These are phyloP conservation scores for Arabidopsis lyrata DNA, from an alignment of 441 rosid species.

Conservation along the genomic window DNA sequence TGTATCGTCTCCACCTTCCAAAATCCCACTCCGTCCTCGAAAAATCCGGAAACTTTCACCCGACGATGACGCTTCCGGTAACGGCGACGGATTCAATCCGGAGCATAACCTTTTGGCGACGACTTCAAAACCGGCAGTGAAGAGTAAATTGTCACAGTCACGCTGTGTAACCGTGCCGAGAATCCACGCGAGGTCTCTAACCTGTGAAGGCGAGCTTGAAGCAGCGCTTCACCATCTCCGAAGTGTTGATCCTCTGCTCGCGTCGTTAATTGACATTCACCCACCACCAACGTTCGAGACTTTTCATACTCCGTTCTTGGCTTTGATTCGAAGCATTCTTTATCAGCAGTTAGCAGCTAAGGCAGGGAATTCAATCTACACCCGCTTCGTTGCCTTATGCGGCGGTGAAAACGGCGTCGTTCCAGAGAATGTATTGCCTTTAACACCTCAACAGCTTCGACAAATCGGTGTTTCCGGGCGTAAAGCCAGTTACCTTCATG, in stretches of 20 bases:
- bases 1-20: constrained; percentile 64
- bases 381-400: constrained; percentile 80
- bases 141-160: constrained; percentile 46
- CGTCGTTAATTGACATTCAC: constrained; percentile 67
- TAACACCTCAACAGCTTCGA: constrained; percentile 77
- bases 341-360: constrained; percentile 91
- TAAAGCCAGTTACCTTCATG: constrained; percentile 92
- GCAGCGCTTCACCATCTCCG: constrained; percentile 80
- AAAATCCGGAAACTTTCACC: constrained; percentile 82
- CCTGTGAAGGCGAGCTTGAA: constrained; percentile 86
- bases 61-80: constrained; percentile 35
- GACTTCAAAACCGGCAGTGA: constrained; percentile 24
- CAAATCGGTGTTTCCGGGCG: constrained; percentile 94
- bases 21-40: constrained; percentile 92
- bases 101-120: constrained; percentile 35
- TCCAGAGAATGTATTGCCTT: constrained; percentile 73
- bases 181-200: constrained; percentile 68
- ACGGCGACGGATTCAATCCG: constrained; percentile 12
- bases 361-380: constrained; percentile 90
- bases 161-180: constrained; percentile 57
- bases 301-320: constrained; percentile 81
- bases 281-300: constrained; percentile 80
- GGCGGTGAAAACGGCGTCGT: constrained; percentile 79
- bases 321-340: constrained; percentile 86
- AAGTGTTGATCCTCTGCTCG: constrained; percentile 68